phyloP scores from a whole-genome alignment of 2,329 filamentous ascomycete genomes.

The Reticulascus tulasneorum region DNA sequence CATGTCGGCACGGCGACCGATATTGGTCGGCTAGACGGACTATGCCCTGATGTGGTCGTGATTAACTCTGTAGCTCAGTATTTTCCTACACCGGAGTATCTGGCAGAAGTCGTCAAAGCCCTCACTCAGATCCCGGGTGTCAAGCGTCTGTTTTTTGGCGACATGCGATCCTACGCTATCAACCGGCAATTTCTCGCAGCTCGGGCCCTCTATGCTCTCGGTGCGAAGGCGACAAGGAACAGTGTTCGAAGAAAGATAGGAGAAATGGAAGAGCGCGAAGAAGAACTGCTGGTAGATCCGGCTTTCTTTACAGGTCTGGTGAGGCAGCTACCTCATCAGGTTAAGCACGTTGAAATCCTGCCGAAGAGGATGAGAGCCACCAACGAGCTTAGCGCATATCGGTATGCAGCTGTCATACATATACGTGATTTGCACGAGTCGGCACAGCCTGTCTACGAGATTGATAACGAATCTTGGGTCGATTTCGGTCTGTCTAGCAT shows the following conservation, averaged over 20 bases:
- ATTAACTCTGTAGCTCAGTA: constrained; percentile 24
- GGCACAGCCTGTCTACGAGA: constrained; percentile 3
- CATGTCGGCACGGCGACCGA: constrained; percentile 17
- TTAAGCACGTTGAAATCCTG: constrained; percentile 23
- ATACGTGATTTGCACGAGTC: background rate
- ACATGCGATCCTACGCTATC: constrained; percentile 16
- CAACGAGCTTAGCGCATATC: constrained; percentile 25
- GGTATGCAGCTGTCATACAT: constrained; percentile 23
- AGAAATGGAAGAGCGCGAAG: constrained; percentile 13
- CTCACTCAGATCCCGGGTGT: constrained; percentile 5
- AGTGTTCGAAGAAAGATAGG: constrained; percentile 7
- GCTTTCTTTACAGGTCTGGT: constrained; percentile 19
- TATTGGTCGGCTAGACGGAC: background rate
- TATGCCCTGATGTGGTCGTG: constrained; percentile 1
- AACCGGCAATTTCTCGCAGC: constrained; percentile 14
- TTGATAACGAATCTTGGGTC: constrained; percentile 5
- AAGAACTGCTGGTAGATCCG: constrained; percentile 20
- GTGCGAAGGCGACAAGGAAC: constrained; percentile 2
- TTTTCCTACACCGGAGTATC: constrained; percentile 22
- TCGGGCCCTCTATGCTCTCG: constrained; percentile 4
- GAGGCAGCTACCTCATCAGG: constrained; percentile 6
- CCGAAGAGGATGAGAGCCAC: constrained; percentile 23
- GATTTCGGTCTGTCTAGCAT: background rate
- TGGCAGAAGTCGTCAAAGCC: constrained; percentile 12
- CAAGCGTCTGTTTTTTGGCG: constrained; percentile 15